Percentiles rank a stretch among this genome's conserved stretches.
Conservation (phyloP, 78 protist genomes). For the Dictyostelium intermedium region DNA sequence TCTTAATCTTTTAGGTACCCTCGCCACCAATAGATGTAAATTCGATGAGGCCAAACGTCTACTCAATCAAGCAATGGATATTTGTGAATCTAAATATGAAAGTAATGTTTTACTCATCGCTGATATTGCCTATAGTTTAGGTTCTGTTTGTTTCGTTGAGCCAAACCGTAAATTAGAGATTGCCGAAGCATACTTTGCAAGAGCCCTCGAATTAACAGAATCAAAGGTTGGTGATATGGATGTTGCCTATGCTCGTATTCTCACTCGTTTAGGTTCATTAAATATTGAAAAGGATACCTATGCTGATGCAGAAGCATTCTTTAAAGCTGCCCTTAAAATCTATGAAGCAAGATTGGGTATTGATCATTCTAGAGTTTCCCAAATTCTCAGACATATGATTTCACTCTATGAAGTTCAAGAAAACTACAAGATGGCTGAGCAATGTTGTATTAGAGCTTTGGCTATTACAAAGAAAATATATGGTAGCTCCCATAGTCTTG, state of each 20-base stretch:
- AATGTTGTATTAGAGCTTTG: conserved; percentile 56
- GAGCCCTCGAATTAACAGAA: conserved; percentile 45
- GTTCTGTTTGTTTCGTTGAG: conserved; percentile 68
- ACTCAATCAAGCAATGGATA: conserved; percentile 43
- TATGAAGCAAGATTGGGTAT: conserved; percentile 58
- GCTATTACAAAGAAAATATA: conserved; percentile 49
- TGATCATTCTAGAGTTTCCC: conserved; percentile 51
- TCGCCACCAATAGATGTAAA: background rate
- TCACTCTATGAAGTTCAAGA: conserved; percentile 77
- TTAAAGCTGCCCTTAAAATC: conserved; percentile 70
- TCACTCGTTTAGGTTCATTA: conserved; percentile 64
- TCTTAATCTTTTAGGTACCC: conserved; percentile 49
- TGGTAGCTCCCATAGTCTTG: conserved; percentile 38
- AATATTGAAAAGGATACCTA: conserved; percentile 76
- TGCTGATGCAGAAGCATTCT: conserved; percentile 73
- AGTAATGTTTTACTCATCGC: conserved; percentile 21
- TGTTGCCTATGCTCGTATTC: conserved; percentile 50
- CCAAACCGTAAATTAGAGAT: conserved; percentile 37
- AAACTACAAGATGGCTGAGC: conserved; percentile 28
- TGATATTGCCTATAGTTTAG: conserved; percentile 73
- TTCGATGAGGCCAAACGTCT: conserved; percentile 42
- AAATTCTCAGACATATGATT: conserved; percentile 71
- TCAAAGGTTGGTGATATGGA: conserved; percentile 65
- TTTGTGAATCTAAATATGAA: conserved; percentile 55
- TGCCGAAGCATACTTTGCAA: conserved; percentile 36